phyloP scores from a whole-genome alignment of 352 stramenopile genomes.

The Phytophthora ohioensis region DNA sequence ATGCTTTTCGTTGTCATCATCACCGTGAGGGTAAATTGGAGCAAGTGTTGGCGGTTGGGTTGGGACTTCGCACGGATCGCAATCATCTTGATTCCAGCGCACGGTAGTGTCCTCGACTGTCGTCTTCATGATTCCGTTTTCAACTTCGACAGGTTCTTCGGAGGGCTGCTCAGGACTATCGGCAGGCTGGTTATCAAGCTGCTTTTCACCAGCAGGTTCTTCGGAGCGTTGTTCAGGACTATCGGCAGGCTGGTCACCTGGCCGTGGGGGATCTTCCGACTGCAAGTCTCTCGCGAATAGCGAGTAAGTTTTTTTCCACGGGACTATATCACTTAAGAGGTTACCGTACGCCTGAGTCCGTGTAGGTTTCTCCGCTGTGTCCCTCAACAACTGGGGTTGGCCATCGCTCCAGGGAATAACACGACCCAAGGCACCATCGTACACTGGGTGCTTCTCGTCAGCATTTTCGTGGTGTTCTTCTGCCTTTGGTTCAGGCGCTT shows the following conservation, averaged over 20 bases:
- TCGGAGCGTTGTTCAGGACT: no score
- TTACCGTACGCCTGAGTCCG: conserved; percentile 2
- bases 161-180: no score
- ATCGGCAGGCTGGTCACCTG: not conserved
- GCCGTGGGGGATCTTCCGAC: not conserved
- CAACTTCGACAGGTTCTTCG: not conserved
- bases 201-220: no score
- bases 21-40: conserved; percentile 8
- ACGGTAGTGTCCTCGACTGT: conserved; percentile 1
- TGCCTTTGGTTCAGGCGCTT: not conserved
- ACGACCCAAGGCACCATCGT: not conserved
- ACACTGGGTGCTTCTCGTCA: not conserved
- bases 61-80: conserved; percentile 23
- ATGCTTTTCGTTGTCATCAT: conserved; percentile 17
- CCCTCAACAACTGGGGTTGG: not conserved
- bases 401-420: conserved; percentile 3
- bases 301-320: conserved; percentile 1
- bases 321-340: conserved; percentile 4
- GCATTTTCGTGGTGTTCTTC: not conserved
- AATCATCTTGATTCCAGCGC: conserved; percentile 20
- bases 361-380: not conserved
- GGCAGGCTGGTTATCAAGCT: no score
- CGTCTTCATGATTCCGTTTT: not conserved
- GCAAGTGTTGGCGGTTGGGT: conserved; percentile 15
- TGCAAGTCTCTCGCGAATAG: conserved; percentile 17